These are phyloP conservation scores for Candida dajiaensis DNA, from an alignment of 805 yeast genomes.

Conservation along the genomic window DNA sequence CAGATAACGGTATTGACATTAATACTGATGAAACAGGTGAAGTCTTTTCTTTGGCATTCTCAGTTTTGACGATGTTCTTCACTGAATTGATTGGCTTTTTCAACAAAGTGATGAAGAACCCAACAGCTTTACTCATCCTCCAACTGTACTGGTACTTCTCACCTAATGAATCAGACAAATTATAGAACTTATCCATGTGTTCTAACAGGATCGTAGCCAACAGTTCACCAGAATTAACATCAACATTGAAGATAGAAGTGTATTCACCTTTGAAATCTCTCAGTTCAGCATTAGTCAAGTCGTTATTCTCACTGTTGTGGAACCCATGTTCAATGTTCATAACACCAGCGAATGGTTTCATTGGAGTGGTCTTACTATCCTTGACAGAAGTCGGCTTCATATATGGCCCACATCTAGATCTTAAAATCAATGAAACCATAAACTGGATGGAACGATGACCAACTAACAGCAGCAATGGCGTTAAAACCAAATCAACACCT, in stretches of 20 bases:
- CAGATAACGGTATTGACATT: slow-evolving; percentile 20
- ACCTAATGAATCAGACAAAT: slow-evolving; percentile 41
- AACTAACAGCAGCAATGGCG: slow-evolving; percentile 44
- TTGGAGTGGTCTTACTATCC: neutral
- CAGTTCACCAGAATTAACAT: slow-evolving; percentile 31
- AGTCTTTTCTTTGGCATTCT: slow-evolving; percentile 16
- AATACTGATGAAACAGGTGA: slow-evolving; percentile 19
- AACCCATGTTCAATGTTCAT: slow-evolving; percentile 5
- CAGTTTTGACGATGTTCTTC: slow-evolving; percentile 19
- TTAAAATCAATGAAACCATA: slow-evolving; percentile 47
- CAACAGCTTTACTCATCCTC: slow-evolving; percentile 56
- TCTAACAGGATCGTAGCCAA: slow-evolving; percentile 31
- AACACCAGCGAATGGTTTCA: slow-evolving; percentile 14
- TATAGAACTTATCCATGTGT: slow-evolving; percentile 37
- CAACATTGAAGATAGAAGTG: slow-evolving; percentile 27
- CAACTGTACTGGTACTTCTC: slow-evolving; percentile 60
- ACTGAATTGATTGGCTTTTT: slow-evolving; percentile 26
- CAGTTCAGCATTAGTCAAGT: slow-evolving; percentile 15
- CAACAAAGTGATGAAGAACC: slow-evolving; percentile 34
- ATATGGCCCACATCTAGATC: slow-evolving; percentile 41
- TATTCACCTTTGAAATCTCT: slow-evolving; percentile 18
- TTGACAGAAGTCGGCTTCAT: slow-evolving; percentile 20
- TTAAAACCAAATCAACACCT: slow-evolving; percentile 40
- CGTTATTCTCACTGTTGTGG: slow-evolving; percentile 17
- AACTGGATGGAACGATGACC: slow-evolving; percentile 55